Conservation (phyloP, 1,284 basidiomycete genomes). For the Inonotus hispidus region DNA sequence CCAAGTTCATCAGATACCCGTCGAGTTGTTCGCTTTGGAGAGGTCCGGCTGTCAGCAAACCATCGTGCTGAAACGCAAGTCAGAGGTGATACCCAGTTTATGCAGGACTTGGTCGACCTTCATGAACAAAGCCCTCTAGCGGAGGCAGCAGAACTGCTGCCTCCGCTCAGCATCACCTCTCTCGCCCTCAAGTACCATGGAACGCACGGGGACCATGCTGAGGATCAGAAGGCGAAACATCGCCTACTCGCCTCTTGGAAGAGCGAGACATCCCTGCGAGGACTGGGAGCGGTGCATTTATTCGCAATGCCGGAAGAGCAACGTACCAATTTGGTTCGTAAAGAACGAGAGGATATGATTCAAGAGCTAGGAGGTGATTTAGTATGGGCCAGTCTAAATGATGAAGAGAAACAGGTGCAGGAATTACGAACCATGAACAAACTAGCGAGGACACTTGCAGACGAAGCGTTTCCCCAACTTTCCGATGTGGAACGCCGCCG, state of each 20-base stretch:
- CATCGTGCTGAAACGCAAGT: slow-evolving; percentile 7
- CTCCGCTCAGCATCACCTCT: background rate
- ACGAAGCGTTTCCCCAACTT: slow-evolving; percentile 18
- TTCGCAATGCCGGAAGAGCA: background rate
- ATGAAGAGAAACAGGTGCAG: slow-evolving; percentile 2
- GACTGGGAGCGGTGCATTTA: slow-evolving; percentile 14
- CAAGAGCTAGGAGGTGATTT: background rate
- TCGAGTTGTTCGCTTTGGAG: slow-evolving; percentile 1
- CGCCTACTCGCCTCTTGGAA: slow-evolving; percentile 20
- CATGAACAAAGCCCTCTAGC: background rate
- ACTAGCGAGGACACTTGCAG: slow-evolving; percentile 14
- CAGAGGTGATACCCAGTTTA: background rate
- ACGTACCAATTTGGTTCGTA: background rate
- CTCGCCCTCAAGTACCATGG: slow-evolving; percentile 12
- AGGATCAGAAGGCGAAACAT: slow-evolving; percentile 14
- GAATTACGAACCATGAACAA: slow-evolving; percentile 13
- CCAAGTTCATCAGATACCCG: background rate
- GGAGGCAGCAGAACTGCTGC: background rate
- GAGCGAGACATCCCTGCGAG: slow-evolving; percentile 20
- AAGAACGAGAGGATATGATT: background rate
- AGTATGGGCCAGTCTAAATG: slow-evolving; percentile 19
- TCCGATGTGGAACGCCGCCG: slow-evolving; percentile 15
- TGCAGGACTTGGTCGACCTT: background rate
- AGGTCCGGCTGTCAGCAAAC: slow-evolving; percentile 5
- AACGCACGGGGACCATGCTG: slow-evolving; percentile 7